A percentile compares a stretch with the other conserved stretches of the same genome.
These are phyloP conservation scores for Styphnolobium japonicum DNA, from an alignment of 306 rosid species.

Conservation along the genomic window DNA sequence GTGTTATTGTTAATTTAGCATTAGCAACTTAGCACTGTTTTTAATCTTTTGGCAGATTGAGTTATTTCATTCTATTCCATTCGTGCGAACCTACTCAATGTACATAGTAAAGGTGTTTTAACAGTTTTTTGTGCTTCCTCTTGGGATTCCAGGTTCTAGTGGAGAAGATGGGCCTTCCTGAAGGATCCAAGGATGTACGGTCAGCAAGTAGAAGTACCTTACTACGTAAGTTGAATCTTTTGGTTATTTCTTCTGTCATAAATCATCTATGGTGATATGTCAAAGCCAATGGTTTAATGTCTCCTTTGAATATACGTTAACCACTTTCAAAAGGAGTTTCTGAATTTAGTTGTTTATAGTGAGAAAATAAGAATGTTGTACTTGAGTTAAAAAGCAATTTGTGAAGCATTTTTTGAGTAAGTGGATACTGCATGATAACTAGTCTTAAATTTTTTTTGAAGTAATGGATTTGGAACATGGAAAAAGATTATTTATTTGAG, in stretches of 20 bases:
- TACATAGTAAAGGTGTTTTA: neutral
- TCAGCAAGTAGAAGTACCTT: slow-evolving; percentile 30
- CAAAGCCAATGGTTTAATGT: neutral
- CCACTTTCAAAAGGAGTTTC: neutral
- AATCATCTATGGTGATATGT: neutral
- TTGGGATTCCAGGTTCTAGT: slow-evolving; percentile 64
- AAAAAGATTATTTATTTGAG: neutral
- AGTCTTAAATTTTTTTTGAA: neutral
- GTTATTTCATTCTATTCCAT: neutral
- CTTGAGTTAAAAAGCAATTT: neutral
- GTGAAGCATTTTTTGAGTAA: neutral
- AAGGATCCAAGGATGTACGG: slow-evolving; percentile 31
- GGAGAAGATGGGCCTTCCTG: slow-evolving; percentile 90
- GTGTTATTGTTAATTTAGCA: neutral
- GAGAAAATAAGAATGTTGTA: neutral
- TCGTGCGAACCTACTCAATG: neutral
- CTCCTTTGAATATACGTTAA: neutral
- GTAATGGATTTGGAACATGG: neutral
- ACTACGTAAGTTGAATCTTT: slow-evolving; percentile 39
- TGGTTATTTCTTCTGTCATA: neutral
- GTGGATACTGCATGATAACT: neutral
- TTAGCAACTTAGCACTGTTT: slow-evolving; percentile 6
- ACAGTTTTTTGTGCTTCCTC: slow-evolving; percentile 11
- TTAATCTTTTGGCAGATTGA: neutral
- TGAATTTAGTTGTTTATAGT: neutral